Conservation (phyloP, 371 early-diverging fungal genomes). For the Rhizomucor pusillus region DNA sequence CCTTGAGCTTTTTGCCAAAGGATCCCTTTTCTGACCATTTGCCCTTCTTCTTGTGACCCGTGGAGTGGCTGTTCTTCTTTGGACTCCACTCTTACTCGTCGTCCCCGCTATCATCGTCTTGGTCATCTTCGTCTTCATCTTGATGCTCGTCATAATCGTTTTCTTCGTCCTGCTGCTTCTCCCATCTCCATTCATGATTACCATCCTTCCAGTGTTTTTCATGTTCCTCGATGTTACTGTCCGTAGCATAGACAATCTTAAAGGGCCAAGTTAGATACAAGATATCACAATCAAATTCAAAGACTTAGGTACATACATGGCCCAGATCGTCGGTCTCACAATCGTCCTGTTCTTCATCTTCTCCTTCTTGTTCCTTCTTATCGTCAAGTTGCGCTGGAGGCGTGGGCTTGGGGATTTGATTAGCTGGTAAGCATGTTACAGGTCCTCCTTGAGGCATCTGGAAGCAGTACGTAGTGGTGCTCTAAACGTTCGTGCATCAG, state of each 20-base stretch:
- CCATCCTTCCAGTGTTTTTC: background rate
- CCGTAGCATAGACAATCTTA: background rate
- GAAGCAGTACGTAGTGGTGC: background rate
- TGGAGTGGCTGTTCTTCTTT: background rate
- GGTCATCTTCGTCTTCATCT: background rate
- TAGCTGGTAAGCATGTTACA: background rate
- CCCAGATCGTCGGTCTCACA: background rate
- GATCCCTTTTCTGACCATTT: background rate
- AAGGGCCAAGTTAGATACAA: background rate
- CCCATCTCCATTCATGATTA: background rate
- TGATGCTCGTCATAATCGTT: background rate
- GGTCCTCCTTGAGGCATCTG: background rate
- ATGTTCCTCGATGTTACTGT: background rate
- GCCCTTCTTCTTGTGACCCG: no score
- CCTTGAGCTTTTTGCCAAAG: background rate
- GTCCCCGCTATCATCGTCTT: constrained; percentile 1
- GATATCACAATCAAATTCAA: background rate
- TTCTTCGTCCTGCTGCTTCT: background rate
- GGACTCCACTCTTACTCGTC: background rate
- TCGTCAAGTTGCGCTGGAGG: background rate
- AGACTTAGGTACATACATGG: background rate
- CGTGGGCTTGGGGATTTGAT: background rate
- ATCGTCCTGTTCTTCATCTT: background rate
- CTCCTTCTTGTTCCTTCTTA: background rate
- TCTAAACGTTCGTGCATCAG: no score